Evolutionary conservation across 2,329 filamentous ascomycete genomes (phyloP), one percentile per base, ranked within the genome.

Genomic region (Fusarium oxysporum): DNA sequence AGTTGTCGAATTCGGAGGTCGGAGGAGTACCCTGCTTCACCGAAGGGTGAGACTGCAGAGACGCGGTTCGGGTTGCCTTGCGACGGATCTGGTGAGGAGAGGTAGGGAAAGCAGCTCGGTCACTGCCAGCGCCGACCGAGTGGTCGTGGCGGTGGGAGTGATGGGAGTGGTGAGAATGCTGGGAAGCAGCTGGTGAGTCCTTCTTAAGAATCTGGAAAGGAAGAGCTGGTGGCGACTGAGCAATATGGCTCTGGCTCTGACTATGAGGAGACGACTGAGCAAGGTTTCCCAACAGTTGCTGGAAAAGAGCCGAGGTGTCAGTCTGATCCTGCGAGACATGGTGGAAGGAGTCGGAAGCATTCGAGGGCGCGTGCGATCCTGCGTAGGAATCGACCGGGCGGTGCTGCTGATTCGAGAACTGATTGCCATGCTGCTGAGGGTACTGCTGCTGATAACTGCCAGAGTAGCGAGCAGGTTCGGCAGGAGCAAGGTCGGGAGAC

Each of bases 161-260:
- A 57, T 81, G 78, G 3, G 82, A 81, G 53, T 82, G 81, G 12
- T 86, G 85, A 25, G 75, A 80, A 35, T 80, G 78, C 59, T 81
- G 79, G 6, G 82, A 82, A 48, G 78, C 79, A 57, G 81, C 78
- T 38, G 85, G 82, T 65, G 84, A 82, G 23, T 83, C 82, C 80
- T 89, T 89, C 80, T 88, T 88, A 32, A 88, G 78, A 63, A 87
- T 85, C 74, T 88, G 86, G 64, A 86, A 83, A 47, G 82, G 78
- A 57, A 79, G 78, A 32, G 81, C 78, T 35, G 62, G 73, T 28
- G 77, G 72, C 16, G 75, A 72, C 41, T 76, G 74, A 35, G 53
- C 64, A 40, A 63, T 64, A 28, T 75, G 82, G 51, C 81, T 75
- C 81, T 82, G 82, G 41, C 82, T 81, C 47, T 82, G 82, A 38